Base-by-base conservation (phyloP, 1,284 basidiomycete species). In the Coniferiporia sulphurascens region DNA sequence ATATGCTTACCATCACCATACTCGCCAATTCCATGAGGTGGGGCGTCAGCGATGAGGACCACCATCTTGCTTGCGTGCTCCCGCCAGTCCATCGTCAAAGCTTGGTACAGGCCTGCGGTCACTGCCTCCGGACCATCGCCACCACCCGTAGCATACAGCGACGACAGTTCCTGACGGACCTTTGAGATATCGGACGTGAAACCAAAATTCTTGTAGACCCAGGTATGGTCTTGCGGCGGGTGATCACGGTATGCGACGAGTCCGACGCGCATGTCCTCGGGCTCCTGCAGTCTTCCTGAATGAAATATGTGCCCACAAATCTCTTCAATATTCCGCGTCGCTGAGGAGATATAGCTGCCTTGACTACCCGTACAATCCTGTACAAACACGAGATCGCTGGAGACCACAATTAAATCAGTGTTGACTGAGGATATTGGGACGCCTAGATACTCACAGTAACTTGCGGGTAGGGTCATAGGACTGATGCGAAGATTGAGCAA, bases 91-190 rank as follows among this genome's bases (percentile, higher is more conserved):
- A 98, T 89, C 58, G 85, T 84, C 65, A 95, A 71, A 13, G 87
- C 88, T 65, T 95, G 94, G 7, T 87, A 86, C 73, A 99, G 78
- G 10, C 91, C 96, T 3, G 96, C 95, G 0, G 97, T 99, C 60
- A 98, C 92, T 3, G 95, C 97, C 71, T 99, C 97, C 0, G 97
- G 97, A 0, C 97, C 96, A 78, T 99, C 96, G 10, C 96, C 96
- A 32, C 97, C 95, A 13, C 96, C 96, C 4, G 90, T 91, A 13
- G 97, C 97, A 74, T 96, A 94, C 62, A 95, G 76, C 21, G 81
- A 78, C 49, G 89, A 89, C 60, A 99, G 81, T 70, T 95, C 84
- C 68, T 82, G 85, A 68, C 98, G 92, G 34, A 98, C 90, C 67
- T 89, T 82, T 65, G 83, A 80, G 66, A 98, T 95, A 70, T 95